Percentiles rank a stretch among this genome's conserved stretches.
Conservation (phyloP, 2,329 filamentous ascomycete genomes). For the Fusarium sacchari region DNA sequence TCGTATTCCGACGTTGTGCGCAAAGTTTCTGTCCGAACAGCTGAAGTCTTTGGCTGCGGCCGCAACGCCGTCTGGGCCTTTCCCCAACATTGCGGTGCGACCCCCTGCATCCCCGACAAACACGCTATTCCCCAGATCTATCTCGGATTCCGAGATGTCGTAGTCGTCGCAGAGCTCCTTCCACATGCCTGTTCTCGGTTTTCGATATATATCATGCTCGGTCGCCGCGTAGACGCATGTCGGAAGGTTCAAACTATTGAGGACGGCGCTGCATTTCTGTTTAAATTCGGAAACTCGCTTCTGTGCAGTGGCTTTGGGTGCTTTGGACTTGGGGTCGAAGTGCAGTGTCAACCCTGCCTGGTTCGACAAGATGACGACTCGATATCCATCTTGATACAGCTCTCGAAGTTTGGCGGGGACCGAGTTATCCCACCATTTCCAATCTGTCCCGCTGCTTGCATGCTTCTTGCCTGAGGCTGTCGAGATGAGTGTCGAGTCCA, state of each 20-base stretch:
- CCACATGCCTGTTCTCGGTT: slow-evolving; percentile 94
- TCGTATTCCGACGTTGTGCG: slow-evolving; percentile 80
- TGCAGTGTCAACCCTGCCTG: slow-evolving; percentile 85
- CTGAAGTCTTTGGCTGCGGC: slow-evolving; percentile 66
- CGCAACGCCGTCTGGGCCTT: slow-evolving; percentile 35
- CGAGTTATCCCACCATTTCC: slow-evolving; percentile 89
- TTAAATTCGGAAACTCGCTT: slow-evolving; percentile 84
- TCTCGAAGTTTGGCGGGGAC: slow-evolving; percentile 75
- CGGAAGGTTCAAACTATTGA: slow-evolving; percentile 78
- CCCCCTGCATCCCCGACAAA: slow-evolving; percentile 91
- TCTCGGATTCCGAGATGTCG: slow-evolving; percentile 62
- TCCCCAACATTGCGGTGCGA: slow-evolving; percentile 55
- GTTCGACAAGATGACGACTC: slow-evolving; percentile 85
- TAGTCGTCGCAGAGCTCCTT: slow-evolving; percentile 67
- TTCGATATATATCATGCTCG: slow-evolving; percentile 81
- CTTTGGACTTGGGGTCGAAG: slow-evolving; percentile 73
- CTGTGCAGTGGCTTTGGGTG: slow-evolving; percentile 66
- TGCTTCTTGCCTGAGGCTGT: slow-evolving; percentile 85
- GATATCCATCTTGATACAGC: slow-evolving; percentile 77
- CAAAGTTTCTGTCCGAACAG: slow-evolving; percentile 80
- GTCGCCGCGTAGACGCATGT: slow-evolving; percentile 88
- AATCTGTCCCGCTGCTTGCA: slow-evolving; percentile 76
- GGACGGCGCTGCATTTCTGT: slow-evolving; percentile 75
- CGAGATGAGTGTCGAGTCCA: slow-evolving; percentile 87
- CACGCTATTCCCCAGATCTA: slow-evolving; percentile 78